Base-by-base conservation (phyloP, 2,329 filamentous ascomycete species). In the Aureobasidium melanogenum region DNA sequence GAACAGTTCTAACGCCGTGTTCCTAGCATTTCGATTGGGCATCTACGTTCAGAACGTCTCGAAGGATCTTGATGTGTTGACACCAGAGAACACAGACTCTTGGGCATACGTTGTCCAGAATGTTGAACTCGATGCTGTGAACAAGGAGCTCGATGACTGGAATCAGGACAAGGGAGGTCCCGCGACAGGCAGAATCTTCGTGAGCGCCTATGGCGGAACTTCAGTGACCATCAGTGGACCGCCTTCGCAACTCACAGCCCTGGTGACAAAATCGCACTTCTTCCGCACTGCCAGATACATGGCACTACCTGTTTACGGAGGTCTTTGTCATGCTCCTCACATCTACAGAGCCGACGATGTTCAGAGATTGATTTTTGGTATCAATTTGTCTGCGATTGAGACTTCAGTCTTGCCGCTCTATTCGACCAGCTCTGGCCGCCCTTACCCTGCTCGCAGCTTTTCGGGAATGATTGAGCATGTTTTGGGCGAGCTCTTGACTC, bases 191-290 rank as follows among this genome's bases (percentile, higher is more conserved):
- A 36, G 5, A 34, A 60, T 71, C 38, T 70, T 69, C 58, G 62
- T 71, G 28, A 70, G 68, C 50, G 69, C 68, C 12, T 39, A 67
- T n/a, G 68, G 65, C 44, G 57, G 52, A 14, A 69, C 65, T 15
- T 71, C 69, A 5, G 66, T 71, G 1, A 71, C 68, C 0, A 62
- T 73, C 38, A 71, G 70, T 57, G 71, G 69, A 7, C 71, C 71
- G n/a, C 71, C 71, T 22, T 47, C 69, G 1, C 63, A 65, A 58
- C 63, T 72, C 3, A 69, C 68, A 60, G 48, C 41, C 3, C 54
- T 70, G 2, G 67, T 72, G 59, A 61, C 63, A 26, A 66, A 63
- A 15, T 69, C 65, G 1, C 63, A 66, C 10, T 22, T 41, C 17
- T 19, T 41, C 38, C n/a, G 38, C n/a, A 19, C n/a, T 19, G n/a